Percentiles rank a stretch among this genome's conserved stretches.
These are phyloP conservation scores for Cairneyella variabilis DNA, from an alignment of 495 filamentous ascomycete genomes.

Conservation along the genomic window DNA sequence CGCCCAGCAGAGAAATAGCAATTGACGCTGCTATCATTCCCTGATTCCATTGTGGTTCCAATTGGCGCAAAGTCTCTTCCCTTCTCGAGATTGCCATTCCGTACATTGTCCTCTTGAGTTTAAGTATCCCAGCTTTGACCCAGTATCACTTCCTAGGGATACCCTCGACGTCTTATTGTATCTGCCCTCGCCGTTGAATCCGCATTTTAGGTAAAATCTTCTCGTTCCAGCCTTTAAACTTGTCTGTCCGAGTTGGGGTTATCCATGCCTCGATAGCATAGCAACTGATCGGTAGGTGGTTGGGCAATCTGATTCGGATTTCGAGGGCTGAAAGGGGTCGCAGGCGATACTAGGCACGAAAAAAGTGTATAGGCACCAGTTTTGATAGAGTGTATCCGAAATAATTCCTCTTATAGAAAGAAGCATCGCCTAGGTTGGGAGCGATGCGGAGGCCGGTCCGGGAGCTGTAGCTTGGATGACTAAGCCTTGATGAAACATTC, in stretches of 20 bases:
- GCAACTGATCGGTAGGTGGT: not conserved
- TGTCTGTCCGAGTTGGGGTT: not conserved
- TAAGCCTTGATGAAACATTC: no score
- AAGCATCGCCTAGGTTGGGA: no score
- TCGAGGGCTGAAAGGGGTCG: no score
- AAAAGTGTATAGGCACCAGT: no score
- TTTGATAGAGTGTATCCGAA: no score
- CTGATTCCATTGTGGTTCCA: slow-evolving; percentile 24
- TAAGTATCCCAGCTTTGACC: not conserved
- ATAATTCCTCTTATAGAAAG: no score
- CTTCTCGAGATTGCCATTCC: not conserved
- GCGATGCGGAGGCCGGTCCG: no score
- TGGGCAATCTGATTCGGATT: not conserved
- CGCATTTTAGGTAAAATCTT: not conserved
- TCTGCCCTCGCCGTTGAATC: not conserved
- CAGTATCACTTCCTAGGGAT: not conserved
- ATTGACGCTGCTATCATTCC: slow-evolving; percentile 28
- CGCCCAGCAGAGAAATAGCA: slow-evolving; percentile 26
- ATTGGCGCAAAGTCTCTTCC: slow-evolving; percentile 1
- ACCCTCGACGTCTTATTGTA: not conserved
- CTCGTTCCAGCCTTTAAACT: not conserved
- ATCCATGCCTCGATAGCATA: not conserved
- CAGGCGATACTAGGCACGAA: no score
- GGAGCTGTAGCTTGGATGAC: no score
- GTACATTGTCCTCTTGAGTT: not conserved